Evolutionary conservation across 1,284 basidiomycete genomes (phyloP), one percentile per base, ranked within the genome.

Genomic region (Boletus putidus): DNA sequence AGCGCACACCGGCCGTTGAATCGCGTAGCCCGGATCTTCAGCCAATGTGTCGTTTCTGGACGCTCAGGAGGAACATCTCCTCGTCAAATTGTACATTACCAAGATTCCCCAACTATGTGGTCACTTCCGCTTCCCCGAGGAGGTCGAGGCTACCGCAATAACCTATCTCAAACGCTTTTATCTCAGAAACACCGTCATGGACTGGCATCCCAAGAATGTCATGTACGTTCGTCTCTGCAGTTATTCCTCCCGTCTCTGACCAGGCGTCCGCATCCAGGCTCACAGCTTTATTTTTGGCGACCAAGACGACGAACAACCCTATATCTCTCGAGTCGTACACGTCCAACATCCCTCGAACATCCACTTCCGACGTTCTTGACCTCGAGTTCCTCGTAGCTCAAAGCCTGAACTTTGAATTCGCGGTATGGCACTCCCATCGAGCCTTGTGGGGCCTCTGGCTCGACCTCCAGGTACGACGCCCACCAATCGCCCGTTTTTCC

Each of bases 151-250:
- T 0, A 98, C 96, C 1, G 94, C 95, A 0, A 86, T 93, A 58
- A 88, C 84, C 47, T 98, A 96, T 73, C 79, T 99, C 64, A 99
- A 99, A 73, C 83, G 97, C 7, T 99, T 99, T 77, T 99, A 99
- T 73, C 82, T 99, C 55, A 91, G 92, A 76, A 99, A 99, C 70
- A 98, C 95, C 2, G 94, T 95, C 54, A 98, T 99, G 95, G 96
- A 99, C 72, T 98, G 94, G 87, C 97, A 99, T 76, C 97, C 96
- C 0, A 97, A 97, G 76, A 92, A 92, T 67, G 93, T 99, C 70
- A 98, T 99, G 96, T 97, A 71, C 53, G 90, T 75, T 10, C 29
- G n/a, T 53, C 23, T 55, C n/a, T 51, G 27, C 21, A 6, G 33
- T 35, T 14, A 27, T 16, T 36, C 40, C 29, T 46, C 42, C 55